Conservation (phyloP, 2,329 filamentous ascomycete genomes). For the Fusarium bactridioides region DNA sequence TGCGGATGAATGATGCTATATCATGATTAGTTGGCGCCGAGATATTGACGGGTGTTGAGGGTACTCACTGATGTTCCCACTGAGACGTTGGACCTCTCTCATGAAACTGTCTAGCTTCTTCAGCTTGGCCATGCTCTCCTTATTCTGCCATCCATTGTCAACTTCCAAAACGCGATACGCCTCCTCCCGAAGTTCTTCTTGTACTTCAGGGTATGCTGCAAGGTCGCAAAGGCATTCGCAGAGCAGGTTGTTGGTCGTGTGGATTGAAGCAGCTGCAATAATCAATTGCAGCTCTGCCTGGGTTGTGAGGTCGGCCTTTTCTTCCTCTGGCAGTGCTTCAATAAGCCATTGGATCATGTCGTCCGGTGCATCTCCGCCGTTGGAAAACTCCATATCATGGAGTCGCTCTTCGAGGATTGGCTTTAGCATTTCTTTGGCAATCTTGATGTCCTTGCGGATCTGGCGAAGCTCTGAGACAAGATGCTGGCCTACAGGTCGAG, state of each 20-base stretch:
- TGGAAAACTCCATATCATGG: constrained; percentile 49
- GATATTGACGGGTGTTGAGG: background rate
- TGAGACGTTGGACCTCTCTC: constrained; percentile 52
- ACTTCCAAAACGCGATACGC: constrained; percentile 52
- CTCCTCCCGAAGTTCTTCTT: constrained; percentile 59
- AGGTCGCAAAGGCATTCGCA: constrained; percentile 61
- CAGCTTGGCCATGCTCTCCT: constrained; percentile 54
- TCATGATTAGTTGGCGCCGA: constrained; percentile 21
- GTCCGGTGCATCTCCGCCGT: constrained; percentile 48
- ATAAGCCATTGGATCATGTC: constrained; percentile 57
- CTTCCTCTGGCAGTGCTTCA: constrained; percentile 50
- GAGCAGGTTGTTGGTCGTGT: constrained; percentile 55
- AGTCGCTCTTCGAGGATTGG: constrained; percentile 58
- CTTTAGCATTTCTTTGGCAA: constrained; percentile 53
- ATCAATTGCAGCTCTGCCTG: constrained; percentile 56
- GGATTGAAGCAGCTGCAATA: constrained; percentile 54
- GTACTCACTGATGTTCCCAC: constrained; percentile 54
- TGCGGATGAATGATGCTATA: constrained; percentile 55
- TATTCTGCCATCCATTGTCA: constrained; percentile 52
- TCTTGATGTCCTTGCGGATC: constrained; percentile 53
- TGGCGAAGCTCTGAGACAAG: constrained; percentile 56
- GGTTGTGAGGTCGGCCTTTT: constrained; percentile 48
- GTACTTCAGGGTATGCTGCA: constrained; percentile 55
- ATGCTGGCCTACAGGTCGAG: constrained; percentile 56
- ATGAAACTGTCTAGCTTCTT: constrained; percentile 60